Conservation (phyloP, 2,329 filamentous ascomycete genomes). For the Claviceps maximensis region DNA sequence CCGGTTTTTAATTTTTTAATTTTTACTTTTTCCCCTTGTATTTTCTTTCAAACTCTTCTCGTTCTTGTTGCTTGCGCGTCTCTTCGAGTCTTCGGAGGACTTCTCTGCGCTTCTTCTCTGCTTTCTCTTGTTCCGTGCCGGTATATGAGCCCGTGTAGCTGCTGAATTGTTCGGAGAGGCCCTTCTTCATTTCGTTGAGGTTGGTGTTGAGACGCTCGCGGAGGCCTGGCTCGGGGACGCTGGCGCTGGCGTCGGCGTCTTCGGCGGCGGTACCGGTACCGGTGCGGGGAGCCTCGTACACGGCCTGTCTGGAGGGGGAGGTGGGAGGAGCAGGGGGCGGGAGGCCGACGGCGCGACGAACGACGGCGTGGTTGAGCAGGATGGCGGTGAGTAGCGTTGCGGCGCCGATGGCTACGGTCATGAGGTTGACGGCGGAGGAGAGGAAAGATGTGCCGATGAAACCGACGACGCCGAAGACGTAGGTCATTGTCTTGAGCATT, state of each 20-base stretch:
- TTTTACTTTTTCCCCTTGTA: constrained; percentile 20
- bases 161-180: constrained; percentile 20
- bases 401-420: constrained; percentile 28
- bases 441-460: constrained; percentile 33
- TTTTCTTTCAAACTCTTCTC: constrained; percentile 27
- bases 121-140: constrained; percentile 20
- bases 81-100: constrained; percentile 22
- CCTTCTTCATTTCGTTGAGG: constrained; percentile 25
- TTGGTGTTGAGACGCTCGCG: constrained; percentile 20
- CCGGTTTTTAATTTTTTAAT: too few relatives aligned
- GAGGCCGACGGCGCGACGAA: constrained; percentile 27
- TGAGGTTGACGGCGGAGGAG: constrained; percentile 35
- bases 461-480: constrained; percentile 29
- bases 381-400: constrained; percentile 23
- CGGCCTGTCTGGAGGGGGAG: constrained; percentile 8
- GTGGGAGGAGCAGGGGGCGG: constrained; percentile 18
- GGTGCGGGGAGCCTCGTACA: constrained; percentile 24
- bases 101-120: constrained; percentile 22
- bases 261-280: too few relatives aligned
- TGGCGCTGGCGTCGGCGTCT: neutral
- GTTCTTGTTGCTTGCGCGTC: constrained; percentile 21
- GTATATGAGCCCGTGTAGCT: constrained; percentile 22
- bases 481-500: constrained; percentile 29
- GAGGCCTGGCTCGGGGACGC: constrained; percentile 11
- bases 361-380: constrained; percentile 22